Base-by-base conservation (phyloP, 1,284 basidiomycete genomes). In the Boletellus deceptivus region DNA sequence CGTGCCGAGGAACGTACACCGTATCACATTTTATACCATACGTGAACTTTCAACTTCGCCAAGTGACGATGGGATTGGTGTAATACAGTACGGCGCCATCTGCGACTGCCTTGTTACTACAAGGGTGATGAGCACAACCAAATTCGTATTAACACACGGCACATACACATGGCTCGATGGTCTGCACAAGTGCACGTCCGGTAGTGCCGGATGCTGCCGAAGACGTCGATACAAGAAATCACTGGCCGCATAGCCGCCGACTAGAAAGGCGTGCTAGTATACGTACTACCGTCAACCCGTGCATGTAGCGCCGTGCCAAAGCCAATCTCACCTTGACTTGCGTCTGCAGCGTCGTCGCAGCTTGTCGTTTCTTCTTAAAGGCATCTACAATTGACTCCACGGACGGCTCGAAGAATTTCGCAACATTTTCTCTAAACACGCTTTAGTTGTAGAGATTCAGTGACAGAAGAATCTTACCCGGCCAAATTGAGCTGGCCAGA, bases 81-180 rank as follows among this genome's bases (percentile, higher is more conserved):
- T 75, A 75, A 55, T 72, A 80, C 2, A 72, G 76, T 9, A 81
- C 67, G 0, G 76, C 78, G 2, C 80, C 80, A 48, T 80, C 77
- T 1, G 79, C 74, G 3, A 81, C 80, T 1, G 78, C 79, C 57
- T 82, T 82, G 51, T 77, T 80, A 17, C 79, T 80, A 35, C 27
- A 41, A 6, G 41, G 6, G 7, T 1, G 2, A 14, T 57, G 29
- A 63, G 56, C 3, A 25, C 8, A 0, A 37, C 25, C 1, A 16
- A 3, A 16, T 8, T 13, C 36, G 31, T 1, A 1, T 11, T 27
- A 9, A 4, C 44, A 42, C 0, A 11, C 6, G 7, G 48, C 14
- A 69, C 74, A 14, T 63, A 72, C 73, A 68, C 52, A 41, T 71
- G 64, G 29, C 64, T 65, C 17, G 72, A 61, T 7, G 75, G 75